Evolutionary conservation across 768 basidiomycete species (phyloP).

Genomic region (Lenzites betulinus): DNA sequence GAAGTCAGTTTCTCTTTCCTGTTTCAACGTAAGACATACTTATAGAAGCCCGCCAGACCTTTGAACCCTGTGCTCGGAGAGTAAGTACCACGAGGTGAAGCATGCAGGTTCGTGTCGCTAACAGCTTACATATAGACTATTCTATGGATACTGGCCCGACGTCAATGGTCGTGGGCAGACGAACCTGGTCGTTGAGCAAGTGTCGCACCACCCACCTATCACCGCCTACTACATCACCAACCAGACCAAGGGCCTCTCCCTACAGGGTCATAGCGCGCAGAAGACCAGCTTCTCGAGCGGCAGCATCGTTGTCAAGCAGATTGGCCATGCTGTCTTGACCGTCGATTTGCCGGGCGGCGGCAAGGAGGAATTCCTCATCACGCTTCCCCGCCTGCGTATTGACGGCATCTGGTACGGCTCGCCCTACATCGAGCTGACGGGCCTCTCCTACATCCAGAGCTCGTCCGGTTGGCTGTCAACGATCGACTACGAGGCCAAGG

Average conservation of each 20-base stretch:
- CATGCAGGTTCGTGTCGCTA: not conserved
- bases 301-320: constrained; percentile 87
- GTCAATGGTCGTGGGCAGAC: constrained; percentile 72
- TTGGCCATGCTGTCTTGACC: constrained; percentile 88
- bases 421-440: constrained; percentile 90
- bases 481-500: constrained; percentile 95
- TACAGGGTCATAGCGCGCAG: constrained; percentile 90
- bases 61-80: constrained; percentile 95
- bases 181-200: constrained; percentile 86
- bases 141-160: constrained; percentile 90
- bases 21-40: not conserved
- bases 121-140: constrained; percentile 50
- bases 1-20: constrained; percentile 58
- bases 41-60: constrained; percentile 53
- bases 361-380: constrained; percentile 81
- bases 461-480: constrained; percentile 61
- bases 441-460: constrained; percentile 75
- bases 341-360: constrained; percentile 59
- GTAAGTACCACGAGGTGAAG: constrained; percentile 44
- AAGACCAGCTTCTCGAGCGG: constrained; percentile 90
- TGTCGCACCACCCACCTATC: constrained; percentile 92
- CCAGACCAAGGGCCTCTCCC: constrained; percentile 66
- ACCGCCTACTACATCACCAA: constrained; percentile 90
- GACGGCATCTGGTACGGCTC: constrained; percentile 92
- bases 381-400: constrained; percentile 88